Evolutionary conservation across 2,329 filamentous ascomycete genomes (phyloP).

Genomic region (Scedosporium minutisporum): DNA sequence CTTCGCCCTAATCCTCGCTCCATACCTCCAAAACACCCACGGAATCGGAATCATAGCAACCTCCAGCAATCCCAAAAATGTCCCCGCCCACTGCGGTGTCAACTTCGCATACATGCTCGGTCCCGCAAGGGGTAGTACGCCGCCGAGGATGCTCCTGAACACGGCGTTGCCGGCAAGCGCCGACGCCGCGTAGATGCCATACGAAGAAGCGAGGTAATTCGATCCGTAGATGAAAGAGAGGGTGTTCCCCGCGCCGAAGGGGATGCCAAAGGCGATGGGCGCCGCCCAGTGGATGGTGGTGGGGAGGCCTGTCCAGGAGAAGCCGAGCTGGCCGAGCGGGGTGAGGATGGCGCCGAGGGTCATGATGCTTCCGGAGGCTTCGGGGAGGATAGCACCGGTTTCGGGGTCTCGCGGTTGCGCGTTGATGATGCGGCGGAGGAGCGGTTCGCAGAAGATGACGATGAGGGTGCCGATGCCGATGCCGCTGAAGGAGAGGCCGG

Average conservation of each 20-base stretch:
- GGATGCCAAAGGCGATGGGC: constrained; percentile 68
- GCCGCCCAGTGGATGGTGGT: constrained; percentile 70
- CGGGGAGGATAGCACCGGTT: constrained; percentile 64
- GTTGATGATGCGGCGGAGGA: constrained; percentile 71
- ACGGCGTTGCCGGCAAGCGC: constrained; percentile 75
- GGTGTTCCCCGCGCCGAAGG: constrained; percentile 69
- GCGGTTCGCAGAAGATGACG: constrained; percentile 54
- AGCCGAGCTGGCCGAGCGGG: constrained; percentile 72
- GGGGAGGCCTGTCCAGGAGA: constrained; percentile 80
- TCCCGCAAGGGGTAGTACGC: constrained; percentile 66
- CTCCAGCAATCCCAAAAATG: constrained; percentile 64
- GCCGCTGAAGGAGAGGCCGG: constrained; percentile 71
- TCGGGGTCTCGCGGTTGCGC: constrained; percentile 62
- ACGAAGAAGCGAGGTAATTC: constrained; percentile 71
- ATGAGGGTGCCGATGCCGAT: constrained; percentile 54
- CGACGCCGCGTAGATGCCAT: constrained; percentile 73
- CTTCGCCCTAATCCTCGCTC: constrained; percentile 40
- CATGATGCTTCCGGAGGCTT: constrained; percentile 73
- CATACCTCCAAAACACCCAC: constrained; percentile 63
- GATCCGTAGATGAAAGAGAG: constrained; percentile 73
- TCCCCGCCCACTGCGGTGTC: constrained; percentile 70
- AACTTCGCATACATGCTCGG: constrained; percentile 60
- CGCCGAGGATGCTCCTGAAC: constrained; percentile 63
- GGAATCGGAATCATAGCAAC: constrained; percentile 69
- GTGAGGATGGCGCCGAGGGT: constrained; percentile 66